These are phyloP conservation scores for Neurospora sp. DNA, from an alignment of 495 filamentous ascomycete genomes.

Conservation along the genomic window DNA sequence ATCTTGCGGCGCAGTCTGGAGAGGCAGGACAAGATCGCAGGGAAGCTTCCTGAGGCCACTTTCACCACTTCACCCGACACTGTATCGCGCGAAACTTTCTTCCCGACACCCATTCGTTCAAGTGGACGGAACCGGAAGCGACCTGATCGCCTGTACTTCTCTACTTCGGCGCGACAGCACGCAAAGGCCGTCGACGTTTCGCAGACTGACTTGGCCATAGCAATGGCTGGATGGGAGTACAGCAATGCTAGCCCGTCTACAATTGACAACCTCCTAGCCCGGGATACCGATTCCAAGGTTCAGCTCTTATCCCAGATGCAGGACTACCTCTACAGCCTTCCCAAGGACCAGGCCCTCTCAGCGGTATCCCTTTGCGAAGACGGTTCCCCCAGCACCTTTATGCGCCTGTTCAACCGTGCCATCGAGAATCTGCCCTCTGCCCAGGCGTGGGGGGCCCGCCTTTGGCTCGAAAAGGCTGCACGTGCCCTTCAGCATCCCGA, in stretches of 20 bases:
- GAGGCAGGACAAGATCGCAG: constrained; percentile 1
- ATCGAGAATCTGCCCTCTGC: constrained; percentile 16
- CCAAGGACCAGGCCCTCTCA: background rate
- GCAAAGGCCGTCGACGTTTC: background rate
- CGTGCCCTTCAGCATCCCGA: background rate
- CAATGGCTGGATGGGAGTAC: constrained; percentile 7
- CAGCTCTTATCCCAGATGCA: constrained; percentile 15
- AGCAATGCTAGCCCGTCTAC: constrained; percentile 19
- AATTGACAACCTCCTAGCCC: constrained; percentile 5
- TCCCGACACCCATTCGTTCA: background rate
- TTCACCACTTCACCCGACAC: background rate
- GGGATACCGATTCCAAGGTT: constrained; percentile 16
- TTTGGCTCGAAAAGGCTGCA: constrained; percentile 17
- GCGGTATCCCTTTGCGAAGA: background rate
- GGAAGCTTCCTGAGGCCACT: background rate
- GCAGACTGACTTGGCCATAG: background rate
- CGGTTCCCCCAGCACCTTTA: constrained; percentile 8
- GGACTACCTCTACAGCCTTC: constrained; percentile 9
- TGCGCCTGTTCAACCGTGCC: constrained; percentile 16
- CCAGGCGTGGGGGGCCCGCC: constrained; percentile 21
- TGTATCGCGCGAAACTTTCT: background rate
- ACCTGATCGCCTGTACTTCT: constrained; percentile 19
- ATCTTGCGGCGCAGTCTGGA: constrained; percentile 13
- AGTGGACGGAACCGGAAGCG: background rate
- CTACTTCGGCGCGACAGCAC: background rate